Percentiles rank a stretch among this genome's conserved stretches.
Evolutionary conservation across 2,329 filamentous ascomycete species (phyloP).

Genomic region (Chrysosporium keratinophilum): DNA sequence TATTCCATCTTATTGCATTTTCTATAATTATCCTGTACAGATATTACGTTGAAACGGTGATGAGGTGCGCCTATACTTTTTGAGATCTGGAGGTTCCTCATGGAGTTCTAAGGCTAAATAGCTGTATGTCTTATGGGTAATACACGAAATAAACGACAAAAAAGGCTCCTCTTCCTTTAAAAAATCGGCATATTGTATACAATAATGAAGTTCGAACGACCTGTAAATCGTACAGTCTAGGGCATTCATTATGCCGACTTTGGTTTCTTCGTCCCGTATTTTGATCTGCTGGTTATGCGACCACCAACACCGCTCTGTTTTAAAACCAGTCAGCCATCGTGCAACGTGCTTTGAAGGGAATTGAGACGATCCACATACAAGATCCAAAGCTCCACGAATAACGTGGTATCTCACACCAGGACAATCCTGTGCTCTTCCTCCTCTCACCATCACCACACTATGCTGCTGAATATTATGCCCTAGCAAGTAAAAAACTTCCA

Average conservation of each 20-base stretch:
- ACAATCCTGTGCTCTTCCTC: conserved; percentile 90
- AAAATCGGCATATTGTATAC: neutral
- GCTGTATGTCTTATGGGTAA: neutral
- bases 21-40: neutral
- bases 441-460: conserved; percentile 90
- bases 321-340: conserved; percentile 21
- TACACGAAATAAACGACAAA: neutral
- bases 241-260: conserved; percentile 30
- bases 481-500: conserved; percentile 21
- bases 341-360: neutral
- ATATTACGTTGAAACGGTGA: neutral
- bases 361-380: conserved; percentile 52
- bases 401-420: conserved; percentile 95
- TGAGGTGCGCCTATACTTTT: neutral
- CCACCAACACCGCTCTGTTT: conserved; percentile 77
- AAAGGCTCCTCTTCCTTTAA: neutral
- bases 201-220: neutral
- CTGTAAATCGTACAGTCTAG: neutral
- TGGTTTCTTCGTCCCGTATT: conserved; percentile 98
- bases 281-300: conserved; percentile 74
- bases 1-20: neutral
- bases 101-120: neutral
- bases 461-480: conserved; percentile 98
- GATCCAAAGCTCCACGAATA: conserved; percentile 79
- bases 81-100: neutral